Evolutionary conservation across 2,329 filamentous ascomycete genomes (phyloP).

Genomic region (Nothomitra cinnamomea): DNA sequence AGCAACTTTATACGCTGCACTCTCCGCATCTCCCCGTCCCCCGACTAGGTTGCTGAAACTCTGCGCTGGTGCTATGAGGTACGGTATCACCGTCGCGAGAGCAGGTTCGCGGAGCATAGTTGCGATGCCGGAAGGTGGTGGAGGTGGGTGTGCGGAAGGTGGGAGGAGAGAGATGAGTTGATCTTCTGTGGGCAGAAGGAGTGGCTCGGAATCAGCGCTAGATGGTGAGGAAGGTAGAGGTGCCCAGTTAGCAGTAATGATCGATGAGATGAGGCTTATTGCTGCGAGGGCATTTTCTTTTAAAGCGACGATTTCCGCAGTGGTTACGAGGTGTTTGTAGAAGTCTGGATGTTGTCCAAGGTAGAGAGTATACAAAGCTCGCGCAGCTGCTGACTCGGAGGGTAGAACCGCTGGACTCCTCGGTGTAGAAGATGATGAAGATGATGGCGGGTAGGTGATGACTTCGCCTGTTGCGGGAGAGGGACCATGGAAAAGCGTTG

Average conservation of each 20-base stretch:
- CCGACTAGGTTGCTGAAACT: conserved; percentile 40
- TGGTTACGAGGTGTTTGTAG: conserved; percentile 33
- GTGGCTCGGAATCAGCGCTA: conserved; percentile 14
- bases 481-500: conserved; percentile 38
- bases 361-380: conserved; percentile 37
- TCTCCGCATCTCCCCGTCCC: conserved; percentile 38
- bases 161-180: conserved; percentile 20
- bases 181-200: conserved; percentile 25
- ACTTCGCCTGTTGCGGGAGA: conserved; percentile 12
- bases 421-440: conserved; percentile 7
- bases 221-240: conserved; percentile 15
- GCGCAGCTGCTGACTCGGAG: conserved; percentile 34
- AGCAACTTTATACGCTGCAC: conserved; percentile 38
- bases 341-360: conserved; percentile 31
- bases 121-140: conserved; percentile 30
- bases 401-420: conserved; percentile 22
- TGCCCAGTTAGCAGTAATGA: conserved; percentile 39
- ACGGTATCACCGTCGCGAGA: conserved; percentile 34
- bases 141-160: conserved; percentile 19
- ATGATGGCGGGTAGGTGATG: conserved; percentile 17
- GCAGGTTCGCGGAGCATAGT: conserved; percentile 34
- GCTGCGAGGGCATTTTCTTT: conserved; percentile 38
- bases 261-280: conserved; percentile 31
- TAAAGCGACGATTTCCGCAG: conserved; percentile 40
- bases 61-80: conserved; percentile 37